phyloP scores from a whole-genome alignment of 805 yeast genomes.

The Candida chilensis region DNA sequence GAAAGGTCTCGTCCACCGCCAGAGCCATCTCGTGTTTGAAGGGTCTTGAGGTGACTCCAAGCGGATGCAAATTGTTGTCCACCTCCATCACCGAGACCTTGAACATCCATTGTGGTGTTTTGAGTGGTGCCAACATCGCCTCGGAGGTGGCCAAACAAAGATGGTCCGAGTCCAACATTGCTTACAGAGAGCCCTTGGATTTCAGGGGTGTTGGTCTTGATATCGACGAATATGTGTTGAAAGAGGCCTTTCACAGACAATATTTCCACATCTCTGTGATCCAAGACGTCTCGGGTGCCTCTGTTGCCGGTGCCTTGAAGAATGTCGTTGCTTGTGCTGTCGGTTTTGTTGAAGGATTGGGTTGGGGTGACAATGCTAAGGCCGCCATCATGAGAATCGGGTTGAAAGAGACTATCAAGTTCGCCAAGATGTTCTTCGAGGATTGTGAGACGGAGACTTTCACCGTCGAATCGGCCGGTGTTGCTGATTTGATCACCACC shows the following conservation, averaged over 20 bases:
- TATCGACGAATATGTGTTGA: constrained; percentile 26
- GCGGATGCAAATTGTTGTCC: constrained; percentile 33
- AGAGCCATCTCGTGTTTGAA: constrained; percentile 37
- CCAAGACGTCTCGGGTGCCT: constrained; percentile 34
- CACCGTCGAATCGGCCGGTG: constrained; percentile 36
- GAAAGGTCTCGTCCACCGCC: constrained; percentile 23
- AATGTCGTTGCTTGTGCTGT: constrained; percentile 36
- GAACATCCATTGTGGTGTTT: constrained; percentile 33
- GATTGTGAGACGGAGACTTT: constrained; percentile 25
- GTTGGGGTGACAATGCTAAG: constrained; percentile 42
- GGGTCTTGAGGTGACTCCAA: constrained; percentile 33
- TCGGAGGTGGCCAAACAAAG: constrained; percentile 35
- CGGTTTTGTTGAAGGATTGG: constrained; percentile 36
- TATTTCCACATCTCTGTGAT: constrained; percentile 37
- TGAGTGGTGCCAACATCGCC: constrained; percentile 40
- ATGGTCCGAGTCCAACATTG: constrained; percentile 39
- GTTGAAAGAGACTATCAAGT: constrained; percentile 29
- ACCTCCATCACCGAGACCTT: constrained; percentile 31
- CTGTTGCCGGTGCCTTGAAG: constrained; percentile 37
- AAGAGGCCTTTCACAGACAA: constrained; percentile 33
- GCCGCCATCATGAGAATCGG: constrained; percentile 39
- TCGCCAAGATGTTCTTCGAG: constrained; percentile 24
- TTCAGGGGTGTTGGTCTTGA: constrained; percentile 30
- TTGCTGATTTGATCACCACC: constrained; percentile 37
- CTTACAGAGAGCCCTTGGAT: constrained; percentile 27